phyloP scores from a whole-genome alignment of 2,329 filamentous ascomycete species.

The Didymella lethalis region DNA sequence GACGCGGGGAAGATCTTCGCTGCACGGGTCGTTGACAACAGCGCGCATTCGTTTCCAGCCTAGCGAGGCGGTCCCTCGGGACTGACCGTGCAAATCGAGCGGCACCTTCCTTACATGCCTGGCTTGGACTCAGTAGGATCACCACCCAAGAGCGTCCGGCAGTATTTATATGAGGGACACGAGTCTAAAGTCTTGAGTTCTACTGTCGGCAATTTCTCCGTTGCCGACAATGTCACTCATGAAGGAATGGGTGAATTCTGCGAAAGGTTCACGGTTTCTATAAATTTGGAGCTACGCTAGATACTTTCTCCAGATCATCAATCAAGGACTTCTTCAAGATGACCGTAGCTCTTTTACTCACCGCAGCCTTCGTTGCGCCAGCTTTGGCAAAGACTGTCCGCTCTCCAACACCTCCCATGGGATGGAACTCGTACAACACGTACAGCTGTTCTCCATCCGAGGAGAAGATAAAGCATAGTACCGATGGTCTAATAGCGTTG shows the following conservation, averaged over 20 bases:
- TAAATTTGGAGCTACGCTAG: neutral
- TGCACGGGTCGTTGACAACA: neutral
- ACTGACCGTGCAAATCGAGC: neutral
- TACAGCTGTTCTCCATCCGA: conserved; percentile 62
- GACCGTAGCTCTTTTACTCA: conserved; percentile 8
- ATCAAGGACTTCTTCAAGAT: neutral
- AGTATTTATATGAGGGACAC: neutral
- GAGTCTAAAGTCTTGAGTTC: conserved; percentile 1
- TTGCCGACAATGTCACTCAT: conserved; percentile 3
- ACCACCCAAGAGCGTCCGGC: neutral
- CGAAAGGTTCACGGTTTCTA: neutral
- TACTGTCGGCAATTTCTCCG: neutral
- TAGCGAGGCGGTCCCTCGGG: neutral
- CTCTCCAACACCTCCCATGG: conserved; percentile 43
- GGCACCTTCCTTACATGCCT: conserved; percentile 10
- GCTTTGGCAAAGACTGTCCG: conserved; percentile 29
- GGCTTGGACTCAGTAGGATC: neutral
- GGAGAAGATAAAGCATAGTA: conserved; percentile 60
- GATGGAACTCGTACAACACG: conserved; percentile 69
- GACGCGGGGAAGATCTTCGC: conserved; percentile 16
- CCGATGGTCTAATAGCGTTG: conserved; percentile 60
- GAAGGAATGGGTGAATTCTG: neutral
- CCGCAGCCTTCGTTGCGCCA: conserved; percentile 13
- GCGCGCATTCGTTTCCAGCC: neutral
- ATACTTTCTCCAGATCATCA: neutral